A percentile compares a stretch with the other conserved stretches of the same genome.
Conservation (phyloP, 1,284 basidiomycete genomes). For the Anthracocystis walkeri region DNA sequence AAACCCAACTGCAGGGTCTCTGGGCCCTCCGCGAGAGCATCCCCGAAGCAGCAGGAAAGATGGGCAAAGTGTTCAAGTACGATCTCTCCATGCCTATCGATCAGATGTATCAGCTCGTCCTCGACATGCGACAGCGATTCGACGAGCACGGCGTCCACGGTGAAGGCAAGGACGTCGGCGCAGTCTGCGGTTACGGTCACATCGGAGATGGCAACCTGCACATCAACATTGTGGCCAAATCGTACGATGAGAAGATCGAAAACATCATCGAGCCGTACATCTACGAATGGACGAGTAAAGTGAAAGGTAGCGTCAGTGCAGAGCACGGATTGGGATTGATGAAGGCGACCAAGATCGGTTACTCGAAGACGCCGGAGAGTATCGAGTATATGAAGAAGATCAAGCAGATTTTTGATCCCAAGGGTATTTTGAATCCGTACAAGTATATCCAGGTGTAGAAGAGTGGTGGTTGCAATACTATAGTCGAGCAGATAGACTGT, state of each 20-base stretch:
- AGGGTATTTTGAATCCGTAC: slow-evolving; percentile 90
- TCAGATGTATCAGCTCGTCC: slow-evolving; percentile 89
- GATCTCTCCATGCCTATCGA: slow-evolving; percentile 91
- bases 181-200: slow-evolving; percentile 87
- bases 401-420: slow-evolving; percentile 90
- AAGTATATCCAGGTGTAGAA: slow-evolving; percentile 71
- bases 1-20: slow-evolving; percentile 86
- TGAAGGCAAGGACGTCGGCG: slow-evolving; percentile 75
- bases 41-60: slow-evolving; percentile 91
- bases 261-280: slow-evolving; percentile 92
- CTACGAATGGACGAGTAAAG: slow-evolving; percentile 84
- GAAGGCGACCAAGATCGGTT: slow-evolving; percentile 91
- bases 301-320: slow-evolving; percentile 87
- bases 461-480: background rate
- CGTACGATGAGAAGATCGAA: slow-evolving; percentile 86
- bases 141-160: slow-evolving; percentile 80
- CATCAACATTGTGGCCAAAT: slow-evolving; percentile 88
- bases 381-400: slow-evolving; percentile 91
- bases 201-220: slow-evolving; percentile 97
- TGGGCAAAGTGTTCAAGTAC: slow-evolving; percentile 97
- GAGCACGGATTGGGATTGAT: slow-evolving; percentile 95
- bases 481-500: no score
- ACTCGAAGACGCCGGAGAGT: slow-evolving; percentile 83
- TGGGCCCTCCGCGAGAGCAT: slow-evolving; percentile 96
- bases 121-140: slow-evolving; percentile 81